phyloP scores from a whole-genome alignment of 2,329 filamentous ascomycete genomes.

The Xylariaceae sp. region DNA sequence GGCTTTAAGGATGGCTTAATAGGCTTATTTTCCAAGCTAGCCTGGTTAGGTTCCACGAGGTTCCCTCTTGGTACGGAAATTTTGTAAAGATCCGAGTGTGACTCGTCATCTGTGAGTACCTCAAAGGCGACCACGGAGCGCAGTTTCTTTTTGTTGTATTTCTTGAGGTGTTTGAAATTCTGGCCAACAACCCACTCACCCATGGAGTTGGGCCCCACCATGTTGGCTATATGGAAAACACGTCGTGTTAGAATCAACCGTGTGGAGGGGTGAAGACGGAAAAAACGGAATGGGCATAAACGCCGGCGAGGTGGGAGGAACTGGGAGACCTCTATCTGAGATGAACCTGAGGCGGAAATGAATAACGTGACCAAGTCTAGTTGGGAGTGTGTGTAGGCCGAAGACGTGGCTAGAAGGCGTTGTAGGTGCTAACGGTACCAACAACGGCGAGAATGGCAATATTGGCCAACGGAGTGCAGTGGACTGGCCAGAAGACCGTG shows the following conservation, averaged over 20 bases:
- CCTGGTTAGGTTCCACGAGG: conserved; percentile 13
- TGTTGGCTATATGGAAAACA: neutral
- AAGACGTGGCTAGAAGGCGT: neutral
- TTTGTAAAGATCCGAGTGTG: conserved; percentile 45
- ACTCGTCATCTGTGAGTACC: conserved; percentile 50
- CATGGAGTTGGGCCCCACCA: conserved; percentile 40
- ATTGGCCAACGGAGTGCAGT: neutral
- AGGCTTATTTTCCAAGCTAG: conserved; percentile 22
- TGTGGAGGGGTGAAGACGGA: neutral
- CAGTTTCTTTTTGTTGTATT: conserved; percentile 5
- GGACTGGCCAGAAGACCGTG: neutral
- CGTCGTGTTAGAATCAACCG: neutral
- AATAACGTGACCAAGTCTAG: neutral
- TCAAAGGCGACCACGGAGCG: conserved; percentile 36
- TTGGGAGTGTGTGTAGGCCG: neutral
- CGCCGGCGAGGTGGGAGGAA: neutral
- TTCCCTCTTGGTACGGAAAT: conserved; percentile 46
- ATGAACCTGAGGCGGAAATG: neutral
- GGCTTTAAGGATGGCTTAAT: conserved; percentile 34
- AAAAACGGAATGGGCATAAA: neutral
- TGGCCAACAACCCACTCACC: conserved; percentile 40
- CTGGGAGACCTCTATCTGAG: neutral
- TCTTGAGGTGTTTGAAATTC: conserved; percentile 29
- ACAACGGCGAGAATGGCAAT: neutral
- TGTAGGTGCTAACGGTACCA: neutral